A percentile compares a stretch with the other conserved stretches of the same genome.
Conservation (phyloP, 768 basidiomycete genomes). For the Calocybe gangraenosa region DNA sequence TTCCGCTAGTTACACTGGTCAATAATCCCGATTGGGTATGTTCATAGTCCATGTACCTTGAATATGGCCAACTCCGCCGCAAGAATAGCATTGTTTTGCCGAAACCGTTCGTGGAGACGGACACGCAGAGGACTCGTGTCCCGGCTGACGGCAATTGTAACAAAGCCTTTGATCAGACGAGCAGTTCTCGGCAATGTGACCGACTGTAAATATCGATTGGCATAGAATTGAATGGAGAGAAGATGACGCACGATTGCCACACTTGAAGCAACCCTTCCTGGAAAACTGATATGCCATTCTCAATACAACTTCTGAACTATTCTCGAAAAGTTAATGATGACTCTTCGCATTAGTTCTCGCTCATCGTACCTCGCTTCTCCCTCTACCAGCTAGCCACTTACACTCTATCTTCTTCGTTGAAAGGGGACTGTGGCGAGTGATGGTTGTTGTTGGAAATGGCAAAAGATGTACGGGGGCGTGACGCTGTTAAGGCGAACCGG, state of each 20-base stretch:
- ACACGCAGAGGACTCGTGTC: constrained; percentile 88
- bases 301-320: constrained; percentile 34
- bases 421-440: constrained; percentile 38
- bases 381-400: constrained; percentile 66
- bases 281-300: constrained; percentile 81
- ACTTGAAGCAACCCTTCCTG: constrained; percentile 91
- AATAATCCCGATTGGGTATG: constrained; percentile 3
- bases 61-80: constrained; percentile 89
- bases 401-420: constrained; percentile 65
- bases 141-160: constrained; percentile 94
- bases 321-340: constrained; percentile 8
- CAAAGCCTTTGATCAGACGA: constrained; percentile 85
- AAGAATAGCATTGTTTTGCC: constrained; percentile 90
- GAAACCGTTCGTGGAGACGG: constrained; percentile 78
- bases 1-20: constrained; percentile 45
- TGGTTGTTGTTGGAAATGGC: constrained; percentile 26
- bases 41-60: constrained; percentile 36
- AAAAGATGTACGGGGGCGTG: background rate
- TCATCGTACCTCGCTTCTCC: constrained; percentile 61
- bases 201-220: constrained; percentile 47
- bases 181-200: constrained; percentile 92
- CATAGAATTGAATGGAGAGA: background rate
- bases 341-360: constrained; percentile 1
- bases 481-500: constrained; percentile 16
- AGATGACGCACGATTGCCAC: constrained; percentile 74